Base-by-base conservation (phyloP, 169 alveolate genomes). In the Plasmodium gallinaceum region DNA sequence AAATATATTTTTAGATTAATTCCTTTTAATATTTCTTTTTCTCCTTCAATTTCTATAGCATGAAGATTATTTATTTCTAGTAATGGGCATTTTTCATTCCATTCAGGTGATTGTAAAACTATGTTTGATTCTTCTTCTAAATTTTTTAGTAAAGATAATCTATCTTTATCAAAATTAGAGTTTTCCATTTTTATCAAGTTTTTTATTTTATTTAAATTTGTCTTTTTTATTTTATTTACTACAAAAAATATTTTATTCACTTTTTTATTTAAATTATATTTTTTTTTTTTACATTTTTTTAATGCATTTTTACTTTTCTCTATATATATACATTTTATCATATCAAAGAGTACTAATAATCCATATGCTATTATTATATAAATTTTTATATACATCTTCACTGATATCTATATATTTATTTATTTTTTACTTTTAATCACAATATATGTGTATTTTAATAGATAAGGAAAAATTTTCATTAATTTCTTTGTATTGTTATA, bases 1-100 rank as follows among this genome's bases (percentile, higher is more conserved):
- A 64, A 52, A 64, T 24, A 57, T 42, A 92, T 64, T n/a, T 72
- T 43, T 64, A 92, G 57, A 45, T 61, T 74, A 39, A 92, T 80
- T 18, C 95, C 95, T 43, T 83, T 60, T 12, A 92, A 76, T 54
- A 92, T 92, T 74, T 88, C 76, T 20, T 78, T 73, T n/a, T 80
- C 93, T 51, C 92, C 95, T 74, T 92, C 95, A 16, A 48, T 86
- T 22, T 90, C 93, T 43, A 71, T 92, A 24, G 88, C 95, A 26
- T 88, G 92, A 18, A 92, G 60, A 74, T 88, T 70, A 10, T 80
- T 64, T 65, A 92, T 75, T 46, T 88, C 93, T 4, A 92, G n/a
- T 20, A 92, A 70, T 18, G 95, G 95, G 32, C 43, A 52, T 73
- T 54, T 75, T 43, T 76, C 88, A 78, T 78, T 66, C 89, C 89